phyloP scores from a whole-genome alignment of 768 basidiomycete species.

The Filobasidium floriforme region DNA sequence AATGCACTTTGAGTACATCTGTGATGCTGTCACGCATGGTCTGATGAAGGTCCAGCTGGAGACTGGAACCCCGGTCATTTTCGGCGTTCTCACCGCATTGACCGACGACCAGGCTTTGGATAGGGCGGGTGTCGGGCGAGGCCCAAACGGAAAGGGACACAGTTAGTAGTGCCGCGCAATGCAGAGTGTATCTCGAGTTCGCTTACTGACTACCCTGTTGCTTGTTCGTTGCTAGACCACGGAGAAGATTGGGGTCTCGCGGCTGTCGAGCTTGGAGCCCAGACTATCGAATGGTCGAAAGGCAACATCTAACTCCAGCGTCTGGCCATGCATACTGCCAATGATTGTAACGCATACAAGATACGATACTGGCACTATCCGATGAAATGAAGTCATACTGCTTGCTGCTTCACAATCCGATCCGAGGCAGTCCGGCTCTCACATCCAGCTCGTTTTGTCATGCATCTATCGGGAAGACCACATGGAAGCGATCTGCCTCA shows the following conservation, averaged over 20 bases:
- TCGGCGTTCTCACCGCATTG: constrained; percentile 88
- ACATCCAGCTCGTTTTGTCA: no score
- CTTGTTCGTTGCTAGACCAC: constrained; percentile 49
- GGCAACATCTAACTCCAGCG: constrained; percentile 24
- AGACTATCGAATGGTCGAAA: constrained; percentile 38
- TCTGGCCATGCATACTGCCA: not conserved
- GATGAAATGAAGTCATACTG: not conserved
- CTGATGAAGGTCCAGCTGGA: constrained; percentile 93
- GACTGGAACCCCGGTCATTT: constrained; percentile 86
- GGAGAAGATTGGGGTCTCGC: constrained; percentile 97
- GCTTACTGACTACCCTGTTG: not conserved
- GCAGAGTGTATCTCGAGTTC: no score
- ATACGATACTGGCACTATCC: not conserved
- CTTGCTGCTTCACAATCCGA: no score
- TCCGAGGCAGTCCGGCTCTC: no score
- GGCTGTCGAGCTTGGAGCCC: constrained; percentile 62
- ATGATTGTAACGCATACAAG: not conserved
- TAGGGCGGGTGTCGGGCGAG: constrained; percentile 76
- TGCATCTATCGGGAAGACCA: no score
- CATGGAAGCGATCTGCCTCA: no score
- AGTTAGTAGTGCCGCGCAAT: constrained; percentile 49
- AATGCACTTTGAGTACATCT: constrained; percentile 99
- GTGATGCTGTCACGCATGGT: constrained; percentile 82
- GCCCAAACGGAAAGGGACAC: constrained; percentile 62
- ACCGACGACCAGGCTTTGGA: constrained; percentile 91